phyloP scores from a whole-genome alignment of 495 filamentous ascomycete genomes.

The Neurospora sp. region DNA sequence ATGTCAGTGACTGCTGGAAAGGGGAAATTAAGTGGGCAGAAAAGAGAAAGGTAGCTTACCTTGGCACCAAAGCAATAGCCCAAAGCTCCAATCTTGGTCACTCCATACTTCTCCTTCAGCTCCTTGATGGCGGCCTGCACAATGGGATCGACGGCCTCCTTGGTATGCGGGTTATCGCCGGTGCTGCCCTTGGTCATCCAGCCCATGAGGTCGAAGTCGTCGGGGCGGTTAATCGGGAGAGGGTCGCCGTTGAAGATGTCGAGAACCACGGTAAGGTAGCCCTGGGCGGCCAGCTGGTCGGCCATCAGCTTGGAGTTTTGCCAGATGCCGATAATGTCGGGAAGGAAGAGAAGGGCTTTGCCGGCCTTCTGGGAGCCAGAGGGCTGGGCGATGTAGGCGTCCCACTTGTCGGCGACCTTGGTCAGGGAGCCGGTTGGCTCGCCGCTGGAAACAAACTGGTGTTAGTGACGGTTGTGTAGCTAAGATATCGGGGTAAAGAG shows the following conservation, averaged over 20 bases:
- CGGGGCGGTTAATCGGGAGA: constrained; percentile 44
- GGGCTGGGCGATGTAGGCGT: constrained; percentile 42
- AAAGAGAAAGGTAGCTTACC: constrained; percentile 24
- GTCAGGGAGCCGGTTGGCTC: constrained; percentile 31
- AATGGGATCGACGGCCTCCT: constrained; percentile 44
- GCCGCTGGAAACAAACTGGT: constrained; percentile 8
- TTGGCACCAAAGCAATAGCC: constrained; percentile 76
- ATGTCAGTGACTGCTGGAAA: neutral
- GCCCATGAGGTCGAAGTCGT: constrained; percentile 45
- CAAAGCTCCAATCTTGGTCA: constrained; percentile 59
- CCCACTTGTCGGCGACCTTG: constrained; percentile 33
- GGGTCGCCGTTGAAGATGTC: constrained; percentile 72
- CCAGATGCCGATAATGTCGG: constrained; percentile 65
- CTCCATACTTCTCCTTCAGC: constrained; percentile 37
- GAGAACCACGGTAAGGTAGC: constrained; percentile 66
- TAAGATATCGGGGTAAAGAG: neutral
- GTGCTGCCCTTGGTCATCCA: constrained; percentile 48
- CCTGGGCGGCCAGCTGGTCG: constrained; percentile 74
- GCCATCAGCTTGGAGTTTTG: constrained; percentile 71
- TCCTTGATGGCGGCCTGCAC: constrained; percentile 35
- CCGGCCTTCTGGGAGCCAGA: constrained; percentile 36
- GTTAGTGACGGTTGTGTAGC: constrained; percentile 1
- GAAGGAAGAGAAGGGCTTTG: constrained; percentile 40
- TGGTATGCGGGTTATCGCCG: constrained; percentile 50
- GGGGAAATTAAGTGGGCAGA: too few relatives aligned